Conservation (phyloP, 805 yeast species). For the Wickerhamomyces subpelliculosus region DNA sequence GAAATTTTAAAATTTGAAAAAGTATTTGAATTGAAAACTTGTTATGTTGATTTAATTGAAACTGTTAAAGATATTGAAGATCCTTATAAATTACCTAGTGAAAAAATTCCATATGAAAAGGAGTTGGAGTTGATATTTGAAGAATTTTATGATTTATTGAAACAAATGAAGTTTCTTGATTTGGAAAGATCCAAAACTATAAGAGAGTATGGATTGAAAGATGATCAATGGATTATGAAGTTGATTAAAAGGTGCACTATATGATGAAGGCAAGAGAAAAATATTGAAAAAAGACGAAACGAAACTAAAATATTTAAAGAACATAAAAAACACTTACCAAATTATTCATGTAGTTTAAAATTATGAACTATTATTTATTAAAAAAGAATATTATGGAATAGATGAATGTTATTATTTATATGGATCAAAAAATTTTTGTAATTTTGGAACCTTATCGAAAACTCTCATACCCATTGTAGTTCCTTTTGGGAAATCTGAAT, state of each 20-base stretch:
- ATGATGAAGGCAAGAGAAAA: not conserved
- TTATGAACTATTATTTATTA: too few relatives aligned
- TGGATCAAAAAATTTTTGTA: slow-evolving; percentile 52
- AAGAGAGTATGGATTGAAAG: too few relatives aligned
- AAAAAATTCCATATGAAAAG: not conserved
- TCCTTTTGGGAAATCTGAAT: slow-evolving; percentile 34
- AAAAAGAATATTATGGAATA: too few relatives aligned
- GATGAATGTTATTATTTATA: slow-evolving; percentile 22
- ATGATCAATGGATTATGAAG: too few relatives aligned
- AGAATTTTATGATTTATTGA: slow-evolving; percentile 1
- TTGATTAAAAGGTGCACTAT: not conserved
- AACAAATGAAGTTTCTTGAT: slow-evolving; percentile 8
- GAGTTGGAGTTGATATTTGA: not conserved
- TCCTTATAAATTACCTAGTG: slow-evolving; percentile 10
- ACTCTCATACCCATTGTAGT: slow-evolving; percentile 62
- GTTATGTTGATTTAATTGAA: slow-evolving; percentile 4
- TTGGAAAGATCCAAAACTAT: not conserved
- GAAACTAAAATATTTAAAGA: too few relatives aligned
- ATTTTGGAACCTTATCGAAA: slow-evolving; percentile 35
- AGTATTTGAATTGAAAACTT: slow-evolving; percentile 2
- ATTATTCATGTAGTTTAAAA: too few relatives aligned
- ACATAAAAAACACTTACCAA: too few relatives aligned
- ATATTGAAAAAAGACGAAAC: too few relatives aligned
- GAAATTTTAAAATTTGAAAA: slow-evolving; percentile 3
- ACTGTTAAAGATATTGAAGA: slow-evolving; percentile 3